Evolutionary conservation across 2,329 filamentous ascomycete genomes (phyloP).

Genomic region (Geosmithia morbida): DNA sequence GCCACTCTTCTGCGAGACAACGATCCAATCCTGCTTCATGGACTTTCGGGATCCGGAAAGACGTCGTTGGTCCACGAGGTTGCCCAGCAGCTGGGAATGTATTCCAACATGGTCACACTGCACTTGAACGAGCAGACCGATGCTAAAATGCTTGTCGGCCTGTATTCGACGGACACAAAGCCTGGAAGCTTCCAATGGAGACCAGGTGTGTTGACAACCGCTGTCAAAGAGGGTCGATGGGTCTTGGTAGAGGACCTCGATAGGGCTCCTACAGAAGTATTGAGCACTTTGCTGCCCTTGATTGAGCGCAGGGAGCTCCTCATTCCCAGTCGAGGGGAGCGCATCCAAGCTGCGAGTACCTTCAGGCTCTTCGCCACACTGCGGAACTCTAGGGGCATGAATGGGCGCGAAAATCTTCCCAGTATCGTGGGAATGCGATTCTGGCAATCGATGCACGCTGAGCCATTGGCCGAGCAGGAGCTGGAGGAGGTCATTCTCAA

Average conservation of each 20-base stretch:
- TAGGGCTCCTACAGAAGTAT: slow-evolving; percentile 83
- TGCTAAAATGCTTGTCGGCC: slow-evolving; percentile 85
- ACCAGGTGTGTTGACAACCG: slow-evolving; percentile 83
- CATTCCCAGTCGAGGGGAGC: slow-evolving; percentile 80
- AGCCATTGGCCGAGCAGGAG: slow-evolving; percentile 52
- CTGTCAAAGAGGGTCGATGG: slow-evolving; percentile 89
- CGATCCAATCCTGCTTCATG: slow-evolving; percentile 67
- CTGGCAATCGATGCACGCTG: slow-evolving; percentile 66
- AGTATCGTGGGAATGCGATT: slow-evolving; percentile 71
- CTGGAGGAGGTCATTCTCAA: slow-evolving; percentile 58
- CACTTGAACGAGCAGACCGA: slow-evolving; percentile 98
- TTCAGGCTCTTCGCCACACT: slow-evolving; percentile 91
- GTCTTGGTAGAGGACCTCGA: slow-evolving; percentile 95
- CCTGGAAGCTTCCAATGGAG: slow-evolving; percentile 89
- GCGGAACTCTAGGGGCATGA: slow-evolving; percentile 57
- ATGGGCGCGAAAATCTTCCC: slow-evolving; percentile 52
- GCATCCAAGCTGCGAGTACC: slow-evolving; percentile 64
- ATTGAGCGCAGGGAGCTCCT: slow-evolving; percentile 86
- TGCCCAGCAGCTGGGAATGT: slow-evolving; percentile 64
- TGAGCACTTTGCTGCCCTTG: slow-evolving; percentile 82
- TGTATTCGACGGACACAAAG: slow-evolving; percentile 80
- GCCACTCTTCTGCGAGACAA: slow-evolving; percentile 50
- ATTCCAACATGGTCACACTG: slow-evolving; percentile 75
- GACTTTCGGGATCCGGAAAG: slow-evolving; percentile 78
- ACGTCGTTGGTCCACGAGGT: slow-evolving; percentile 74